Evolutionary conservation across 2,329 filamentous ascomycete species (phyloP), one percentile per base, ranked within the genome.

Genomic region (Colletotrichum australisinense): DNA sequence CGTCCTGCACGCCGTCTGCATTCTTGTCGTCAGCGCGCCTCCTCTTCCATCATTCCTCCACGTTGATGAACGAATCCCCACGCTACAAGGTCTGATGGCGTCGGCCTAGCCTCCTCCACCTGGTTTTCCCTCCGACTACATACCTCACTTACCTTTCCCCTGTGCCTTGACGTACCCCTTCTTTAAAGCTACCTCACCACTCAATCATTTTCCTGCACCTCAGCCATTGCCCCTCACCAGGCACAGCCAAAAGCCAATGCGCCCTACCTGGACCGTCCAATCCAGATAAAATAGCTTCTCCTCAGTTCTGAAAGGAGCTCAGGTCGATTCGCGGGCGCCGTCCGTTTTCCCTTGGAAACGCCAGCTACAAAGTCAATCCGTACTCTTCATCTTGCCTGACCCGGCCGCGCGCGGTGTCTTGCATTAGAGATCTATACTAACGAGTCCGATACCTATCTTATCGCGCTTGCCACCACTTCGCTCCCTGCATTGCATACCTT

Each of bases 391-490:
- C 56, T 16, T 49, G 28, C 52, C 28, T 60, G 22, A 63, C 63
- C 67, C 19, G 67, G 42, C 67, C 67, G 57, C 19, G 26, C 49
- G 59, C 35, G 49, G 56, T 63, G 49, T 57, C 53, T 57, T 56
- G 56, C 63, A 68, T 38, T 38, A 67, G 38, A 57, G 53, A n/a
- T n/a, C 19, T 9, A 19, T 49, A n/a, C 42, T 49, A n/a, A 49
- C 42, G 19, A 49, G 53, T 60, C 70, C 70, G 73, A 74, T 75
- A 75, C 67, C 73, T 75, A 75, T 70, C 73, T 75, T 75, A 74
- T 75, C 73, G 73, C 66, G 66, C 66, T 63, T 72, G 66, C 70
- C 70, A 74, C 65, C 49, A 28, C 62, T 62, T 69, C 67, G 4
- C 42, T 49, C 42, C 73, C 60, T 74, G 64, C 69, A 64, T 72